Percentiles rank a stretch among this genome's conserved stretches.
Evolutionary conservation across 2,329 filamentous ascomycete genomes (phyloP).

Genomic region (Huntiella omanensis): DNA sequence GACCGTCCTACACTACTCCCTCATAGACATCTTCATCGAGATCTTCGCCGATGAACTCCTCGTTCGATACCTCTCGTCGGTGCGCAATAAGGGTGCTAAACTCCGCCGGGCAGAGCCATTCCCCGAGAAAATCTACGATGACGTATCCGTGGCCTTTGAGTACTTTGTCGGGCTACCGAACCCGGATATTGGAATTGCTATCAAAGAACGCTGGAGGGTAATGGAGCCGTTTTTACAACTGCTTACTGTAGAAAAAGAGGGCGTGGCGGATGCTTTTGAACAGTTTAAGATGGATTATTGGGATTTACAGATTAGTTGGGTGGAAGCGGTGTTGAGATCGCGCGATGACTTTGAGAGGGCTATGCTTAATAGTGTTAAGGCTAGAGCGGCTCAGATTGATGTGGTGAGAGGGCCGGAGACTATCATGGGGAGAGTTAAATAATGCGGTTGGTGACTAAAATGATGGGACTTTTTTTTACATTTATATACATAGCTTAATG

Average conservation of each 20-base stretch:
- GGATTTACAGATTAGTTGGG: slow-evolving; percentile 90
- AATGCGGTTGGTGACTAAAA: slow-evolving; percentile 14
- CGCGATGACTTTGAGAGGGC: slow-evolving; percentile 86
- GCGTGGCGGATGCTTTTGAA: slow-evolving; percentile 60
- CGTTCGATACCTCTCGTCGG: slow-evolving; percentile 60
- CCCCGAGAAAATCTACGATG: slow-evolving; percentile 83
- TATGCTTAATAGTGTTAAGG: slow-evolving; percentile 79
- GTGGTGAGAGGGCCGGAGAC: slow-evolving; percentile 71
- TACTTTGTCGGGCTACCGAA: slow-evolving; percentile 63
- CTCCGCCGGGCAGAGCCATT: slow-evolving; percentile 77
- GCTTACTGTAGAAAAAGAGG: slow-evolving; percentile 55
- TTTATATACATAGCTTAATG: background rate
- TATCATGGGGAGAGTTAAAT: slow-evolving; percentile 87
- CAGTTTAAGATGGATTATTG: slow-evolving; percentile 73
- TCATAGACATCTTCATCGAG: slow-evolving; percentile 82
- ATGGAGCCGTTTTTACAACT: slow-evolving; percentile 69
- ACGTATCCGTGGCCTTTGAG: slow-evolving; percentile 74
- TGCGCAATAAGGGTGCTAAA: slow-evolving; percentile 78
- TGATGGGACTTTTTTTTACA: background rate
- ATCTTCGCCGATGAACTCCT: slow-evolving; percentile 86
- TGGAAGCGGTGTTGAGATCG: slow-evolving; percentile 71
- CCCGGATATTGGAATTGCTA: slow-evolving; percentile 46
- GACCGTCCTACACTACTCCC: slow-evolving; percentile 63
- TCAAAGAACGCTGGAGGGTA: slow-evolving; percentile 85
- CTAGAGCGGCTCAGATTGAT: slow-evolving; percentile 66